Conservation (phyloP, 2,329 filamentous ascomycete genomes). For the Metarhizium sp. region DNA sequence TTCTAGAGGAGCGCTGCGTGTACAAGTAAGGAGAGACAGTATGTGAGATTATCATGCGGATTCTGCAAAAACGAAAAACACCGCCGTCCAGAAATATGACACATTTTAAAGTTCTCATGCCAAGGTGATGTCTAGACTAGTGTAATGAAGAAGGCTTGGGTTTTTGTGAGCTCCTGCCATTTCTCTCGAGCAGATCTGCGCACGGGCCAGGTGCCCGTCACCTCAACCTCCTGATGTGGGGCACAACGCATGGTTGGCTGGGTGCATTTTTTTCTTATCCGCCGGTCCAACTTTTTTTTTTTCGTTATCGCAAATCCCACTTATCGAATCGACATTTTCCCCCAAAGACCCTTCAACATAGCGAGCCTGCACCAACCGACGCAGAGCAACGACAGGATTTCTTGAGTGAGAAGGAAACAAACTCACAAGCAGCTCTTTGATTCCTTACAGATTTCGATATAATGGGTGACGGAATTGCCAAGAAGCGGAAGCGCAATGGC, state of each 20-base stretch:
- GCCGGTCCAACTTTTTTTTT: slow-evolving; percentile 9
- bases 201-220: neutral
- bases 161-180: neutral
- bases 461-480: slow-evolving; percentile 27
- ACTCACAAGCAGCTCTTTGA: neutral
- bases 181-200: neutral
- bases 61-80: neutral
- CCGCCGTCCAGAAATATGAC: no score
- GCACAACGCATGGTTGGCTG: neutral
- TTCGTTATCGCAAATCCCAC: slow-evolving; percentile 4
- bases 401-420: neutral
- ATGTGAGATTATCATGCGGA: neutral
- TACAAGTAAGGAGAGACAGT: neutral
- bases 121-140: no score
- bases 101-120: no score
- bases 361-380: neutral
- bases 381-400: neutral
- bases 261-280: slow-evolving; percentile 12
- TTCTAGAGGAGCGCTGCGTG: neutral
- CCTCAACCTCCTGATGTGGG: neutral
- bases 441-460: slow-evolving; percentile 4
- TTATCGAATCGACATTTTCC: slow-evolving; percentile 4
- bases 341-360: neutral
- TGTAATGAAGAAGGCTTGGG: neutral
- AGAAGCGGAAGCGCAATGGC: slow-evolving; percentile 35